These are phyloP conservation scores for Tremella mesenterica DNA, from an alignment of 768 basidiomycete genomes.

Conservation along the genomic window DNA sequence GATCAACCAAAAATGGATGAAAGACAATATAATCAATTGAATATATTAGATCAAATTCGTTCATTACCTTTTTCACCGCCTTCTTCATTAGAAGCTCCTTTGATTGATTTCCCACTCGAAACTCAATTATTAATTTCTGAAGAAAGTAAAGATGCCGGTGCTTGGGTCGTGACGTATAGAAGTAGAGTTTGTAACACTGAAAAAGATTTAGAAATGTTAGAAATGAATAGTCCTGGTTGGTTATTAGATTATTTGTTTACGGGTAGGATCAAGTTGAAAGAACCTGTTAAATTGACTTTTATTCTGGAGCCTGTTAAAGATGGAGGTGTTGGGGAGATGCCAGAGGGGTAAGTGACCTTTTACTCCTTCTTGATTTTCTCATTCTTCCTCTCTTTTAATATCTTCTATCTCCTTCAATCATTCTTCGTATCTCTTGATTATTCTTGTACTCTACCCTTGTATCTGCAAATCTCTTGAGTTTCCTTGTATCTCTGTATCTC, in stretches of 20 bases:
- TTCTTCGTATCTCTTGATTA: neutral
- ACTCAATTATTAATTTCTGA: constrained; percentile 71
- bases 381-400: neutral
- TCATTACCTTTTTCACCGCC: constrained; percentile 54
- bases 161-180: constrained; percentile 67
- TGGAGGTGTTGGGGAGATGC: constrained; percentile 65
- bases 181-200: constrained; percentile 57
- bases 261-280: constrained; percentile 50
- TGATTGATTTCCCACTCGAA: constrained; percentile 53
- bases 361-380: neutral
- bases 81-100: constrained; percentile 62
- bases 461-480: too few relatives aligned
- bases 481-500: too few relatives aligned
- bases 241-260: constrained; percentile 73
- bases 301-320: constrained; percentile 63
- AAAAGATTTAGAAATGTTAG: constrained; percentile 54
- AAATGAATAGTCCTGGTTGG: constrained; percentile 78
- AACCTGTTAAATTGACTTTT: constrained; percentile 73
- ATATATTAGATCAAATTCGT: constrained; percentile 44
- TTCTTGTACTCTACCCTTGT: too few relatives aligned
- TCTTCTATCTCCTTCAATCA: neutral
- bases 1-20: constrained; percentile 26
- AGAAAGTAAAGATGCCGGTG: constrained; percentile 54
- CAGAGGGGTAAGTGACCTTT: constrained; percentile 64
- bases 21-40: constrained; percentile 40